These are phyloP conservation scores for Bertia moriformis DNA, from an alignment of 2,329 filamentous ascomycete species.

Conservation along the genomic window DNA sequence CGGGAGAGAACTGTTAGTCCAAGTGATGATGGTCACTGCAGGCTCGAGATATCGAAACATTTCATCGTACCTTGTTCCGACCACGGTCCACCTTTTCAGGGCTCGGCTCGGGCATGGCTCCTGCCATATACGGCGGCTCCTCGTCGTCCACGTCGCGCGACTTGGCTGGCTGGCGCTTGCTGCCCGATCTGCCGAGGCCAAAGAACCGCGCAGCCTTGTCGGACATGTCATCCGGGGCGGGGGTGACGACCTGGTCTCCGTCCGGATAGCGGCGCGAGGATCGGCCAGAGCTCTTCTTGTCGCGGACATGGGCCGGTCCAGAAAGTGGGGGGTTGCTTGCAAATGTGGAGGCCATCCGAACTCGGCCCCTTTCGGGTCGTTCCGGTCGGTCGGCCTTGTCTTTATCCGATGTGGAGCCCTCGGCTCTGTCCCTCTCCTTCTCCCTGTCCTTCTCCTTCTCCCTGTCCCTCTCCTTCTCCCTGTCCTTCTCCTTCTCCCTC, in stretches of 20 bases:
- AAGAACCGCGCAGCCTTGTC: neutral
- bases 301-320: neutral
- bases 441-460: neutral
- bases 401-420: neutral
- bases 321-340: neutral
- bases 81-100: constrained; percentile 31
- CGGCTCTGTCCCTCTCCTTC: neutral
- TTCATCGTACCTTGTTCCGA: constrained; percentile 25
- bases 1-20: constrained; percentile 16
- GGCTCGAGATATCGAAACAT: constrained; percentile 1
- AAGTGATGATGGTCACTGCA: too few species aligned
- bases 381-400: neutral
- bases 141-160: neutral
- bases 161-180: neutral
- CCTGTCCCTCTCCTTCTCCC: neutral
- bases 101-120: constrained; percentile 7
- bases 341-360: neutral
- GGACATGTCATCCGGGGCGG: neutral
- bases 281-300: neutral
- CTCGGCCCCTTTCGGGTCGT: neutral
- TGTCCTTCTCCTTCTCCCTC: neutral
- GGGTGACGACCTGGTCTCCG: neutral
- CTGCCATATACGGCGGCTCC: neutral
- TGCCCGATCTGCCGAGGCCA: neutral
- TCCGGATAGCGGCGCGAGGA: neutral